Evolutionary conservation across 169 alveolate genomes (phyloP), one percentile per base, ranked within the genome.

Genomic region (Plasmodium cynomolgi): DNA sequence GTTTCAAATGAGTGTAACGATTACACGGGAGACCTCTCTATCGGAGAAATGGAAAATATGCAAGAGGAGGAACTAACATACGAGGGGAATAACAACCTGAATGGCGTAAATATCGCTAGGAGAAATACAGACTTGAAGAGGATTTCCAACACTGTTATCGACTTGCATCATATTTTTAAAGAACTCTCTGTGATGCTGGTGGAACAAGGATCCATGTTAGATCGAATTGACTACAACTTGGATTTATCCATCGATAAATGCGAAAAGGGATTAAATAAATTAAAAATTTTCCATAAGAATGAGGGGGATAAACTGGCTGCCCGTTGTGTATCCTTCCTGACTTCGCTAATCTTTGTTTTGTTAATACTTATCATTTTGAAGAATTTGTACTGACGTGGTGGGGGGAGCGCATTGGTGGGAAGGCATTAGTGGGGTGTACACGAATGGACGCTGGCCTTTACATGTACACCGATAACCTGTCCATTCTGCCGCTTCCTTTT

Each of bases 171-270:
- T 82, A 84, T 97, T 37, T 97, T 97, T 90, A 97, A 95, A 84
- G 98, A 97, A 92, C 71, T 97, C 88, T 92, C 97, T n/a, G 93
- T 85, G 1, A 80, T 97, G 90, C 95, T 97, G 29, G 93, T 95
- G 81, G 98, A 97, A 58, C 98, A 97, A 77, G 98, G 98, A 2
- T 92, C 98, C 37, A 71, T 97, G 77, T 58, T 97, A 44, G 98
- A 97, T 81, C 96, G 97, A 92, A 97, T 97, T 73, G 98, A 97
- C 84, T 96, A 95, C 74, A 97, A 96, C 93, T 93, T 97, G 47
- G 97, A 95, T 3, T 58, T 84, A 54, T 73, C 93, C 33, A 81
- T 93, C 15, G 84, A 75, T 62, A 86, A 93, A 74, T 72, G 93
- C 58, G 94, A 90, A 82, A 74, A 93, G 41, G 96, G 94, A 39